These are phyloP conservation scores for Salvia hispanica DNA, from an alignment of 257 asterid species.

Conservation along the genomic window DNA sequence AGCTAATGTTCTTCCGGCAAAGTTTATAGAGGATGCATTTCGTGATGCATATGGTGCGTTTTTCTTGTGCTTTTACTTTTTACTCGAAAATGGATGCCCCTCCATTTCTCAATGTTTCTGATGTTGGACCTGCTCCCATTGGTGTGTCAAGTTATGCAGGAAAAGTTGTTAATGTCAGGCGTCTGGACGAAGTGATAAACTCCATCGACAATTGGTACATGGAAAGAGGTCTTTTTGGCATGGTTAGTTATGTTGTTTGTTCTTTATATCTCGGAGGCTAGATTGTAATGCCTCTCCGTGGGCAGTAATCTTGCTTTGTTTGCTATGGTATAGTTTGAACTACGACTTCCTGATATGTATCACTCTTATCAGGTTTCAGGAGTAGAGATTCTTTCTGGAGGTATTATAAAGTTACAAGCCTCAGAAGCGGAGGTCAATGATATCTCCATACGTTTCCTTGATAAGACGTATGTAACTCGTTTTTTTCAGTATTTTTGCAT, in stretches of 20 bases:
- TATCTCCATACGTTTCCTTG: constrained; percentile 82
- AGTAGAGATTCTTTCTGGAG: constrained; percentile 94
- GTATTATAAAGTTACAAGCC: constrained; percentile 81
- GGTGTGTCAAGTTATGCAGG: constrained; percentile 78
- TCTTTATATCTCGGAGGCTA: neutral
- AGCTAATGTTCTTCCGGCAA: constrained; percentile 91
- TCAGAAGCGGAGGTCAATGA: constrained; percentile 97
- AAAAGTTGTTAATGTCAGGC: constrained; percentile 88
- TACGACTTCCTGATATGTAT: constrained; percentile 13
- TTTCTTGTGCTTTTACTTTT: constrained; percentile 28
- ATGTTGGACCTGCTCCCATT: constrained; percentile 46
- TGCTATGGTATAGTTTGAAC: constrained; percentile 23
- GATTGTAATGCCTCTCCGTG: neutral
- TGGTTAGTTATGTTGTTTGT: constrained; percentile 52
- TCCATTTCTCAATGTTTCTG: constrained; percentile 38
- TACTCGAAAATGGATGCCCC: neutral
- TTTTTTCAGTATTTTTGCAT: constrained; percentile 26
- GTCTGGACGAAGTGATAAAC: constrained; percentile 82
- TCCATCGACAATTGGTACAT: constrained; percentile 96
- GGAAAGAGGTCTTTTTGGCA: constrained; percentile 98
- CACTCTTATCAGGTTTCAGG: constrained; percentile 74
- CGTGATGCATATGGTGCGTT: constrained; percentile 90
- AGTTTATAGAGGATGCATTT: constrained; percentile 89
- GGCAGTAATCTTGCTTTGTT: constrained; percentile 1
- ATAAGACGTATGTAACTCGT: constrained; percentile 70